A percentile compares a stretch with the other conserved stretches of the same genome.
These are phyloP conservation scores for Tricharina praecox DNA, from an alignment of 495 filamentous ascomycete species.

Conservation along the genomic window DNA sequence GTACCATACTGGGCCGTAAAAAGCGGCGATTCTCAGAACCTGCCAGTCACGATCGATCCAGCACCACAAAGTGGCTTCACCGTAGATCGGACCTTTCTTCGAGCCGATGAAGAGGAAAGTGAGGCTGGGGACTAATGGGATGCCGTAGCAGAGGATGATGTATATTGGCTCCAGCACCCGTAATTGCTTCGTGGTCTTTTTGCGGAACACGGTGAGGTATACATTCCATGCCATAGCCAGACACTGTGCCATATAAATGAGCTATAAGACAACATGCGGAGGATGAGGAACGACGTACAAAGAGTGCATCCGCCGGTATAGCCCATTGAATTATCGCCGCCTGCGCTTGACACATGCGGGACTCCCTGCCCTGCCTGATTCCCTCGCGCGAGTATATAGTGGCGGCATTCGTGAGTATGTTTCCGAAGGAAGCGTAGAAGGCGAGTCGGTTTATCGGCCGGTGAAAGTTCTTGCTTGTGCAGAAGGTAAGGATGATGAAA, in stretches of 20 bases:
- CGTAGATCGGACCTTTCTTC: slow-evolving; percentile 44
- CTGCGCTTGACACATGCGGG: slow-evolving; percentile 55
- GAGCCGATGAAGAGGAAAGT: slow-evolving; percentile 47
- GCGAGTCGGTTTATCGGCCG: slow-evolving; percentile 83
- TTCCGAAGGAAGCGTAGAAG: slow-evolving; percentile 74
- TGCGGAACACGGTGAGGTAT: slow-evolving; percentile 67
- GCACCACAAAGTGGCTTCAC: slow-evolving; percentile 70
- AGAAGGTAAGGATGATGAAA: slow-evolving; percentile 60
- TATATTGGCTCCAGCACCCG: slow-evolving; percentile 58
- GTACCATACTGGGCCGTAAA: slow-evolving; percentile 75
- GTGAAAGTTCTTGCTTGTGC: slow-evolving; percentile 41
- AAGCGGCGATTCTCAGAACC: slow-evolving; percentile 53
- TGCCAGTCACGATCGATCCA: slow-evolving; percentile 59
- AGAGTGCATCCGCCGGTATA: slow-evolving; percentile 51
- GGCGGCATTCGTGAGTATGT: slow-evolving; percentile 63
- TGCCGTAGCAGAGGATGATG: slow-evolving; percentile 52
- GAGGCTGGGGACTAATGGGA: slow-evolving; percentile 55
- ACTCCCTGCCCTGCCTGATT: slow-evolving; percentile 32
- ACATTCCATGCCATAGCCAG: slow-evolving; percentile 81
- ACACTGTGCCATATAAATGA: no score
- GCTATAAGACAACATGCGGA: no score
- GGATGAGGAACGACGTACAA: slow-evolving; percentile 3
- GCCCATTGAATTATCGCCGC: slow-evolving; percentile 59
- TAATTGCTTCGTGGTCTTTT: slow-evolving; percentile 50
- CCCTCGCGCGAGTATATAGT: slow-evolving; percentile 49